These are phyloP conservation scores for Alternaria conjuncta DNA, from an alignment of 2,329 filamentous ascomycete species.

Conservation along the genomic window DNA sequence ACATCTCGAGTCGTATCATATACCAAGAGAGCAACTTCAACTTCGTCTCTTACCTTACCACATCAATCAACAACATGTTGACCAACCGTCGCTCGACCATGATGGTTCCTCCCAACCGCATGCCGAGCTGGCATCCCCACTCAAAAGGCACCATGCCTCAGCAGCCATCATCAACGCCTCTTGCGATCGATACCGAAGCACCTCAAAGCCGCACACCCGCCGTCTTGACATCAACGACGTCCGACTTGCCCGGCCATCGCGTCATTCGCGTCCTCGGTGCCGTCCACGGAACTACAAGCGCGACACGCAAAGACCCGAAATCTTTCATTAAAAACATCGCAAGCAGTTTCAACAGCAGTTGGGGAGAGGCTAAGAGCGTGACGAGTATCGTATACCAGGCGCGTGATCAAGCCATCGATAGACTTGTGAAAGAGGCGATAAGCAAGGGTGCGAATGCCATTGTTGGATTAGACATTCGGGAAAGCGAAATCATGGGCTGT, in stretches of 20 bases:
- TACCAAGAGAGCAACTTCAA: not conserved
- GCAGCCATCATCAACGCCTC: slow-evolving; percentile 8
- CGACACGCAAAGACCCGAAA: slow-evolving; percentile 43
- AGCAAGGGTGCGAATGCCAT: slow-evolving; percentile 41
- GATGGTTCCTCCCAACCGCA: slow-evolving; percentile 36
- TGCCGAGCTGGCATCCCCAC: slow-evolving; percentile 33
- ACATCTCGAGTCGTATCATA: not conserved
- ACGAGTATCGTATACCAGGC: slow-evolving; percentile 43
- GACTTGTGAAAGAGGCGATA: slow-evolving; percentile 43
- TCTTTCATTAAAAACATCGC: slow-evolving; percentile 41
- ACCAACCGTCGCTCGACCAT: slow-evolving; percentile 47
- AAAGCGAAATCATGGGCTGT: slow-evolving; percentile 44
- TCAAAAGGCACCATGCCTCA: slow-evolving; percentile 22
- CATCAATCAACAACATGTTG: slow-evolving; percentile 31
- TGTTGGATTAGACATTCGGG: slow-evolving; percentile 38
- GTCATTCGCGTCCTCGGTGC: slow-evolving; percentile 36
- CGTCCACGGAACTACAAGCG: slow-evolving; percentile 42
- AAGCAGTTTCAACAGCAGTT: slow-evolving; percentile 24
- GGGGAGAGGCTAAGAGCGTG: slow-evolving; percentile 40
- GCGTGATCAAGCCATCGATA: slow-evolving; percentile 43
- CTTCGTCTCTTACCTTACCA: not conserved
- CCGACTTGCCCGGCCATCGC: slow-evolving; percentile 35
- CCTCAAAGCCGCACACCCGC: slow-evolving; percentile 36
- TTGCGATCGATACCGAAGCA: slow-evolving; percentile 29
- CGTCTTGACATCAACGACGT: slow-evolving; percentile 38